phyloP scores from a whole-genome alignment of 805 yeast genomes.

The Pichia eremophila region DNA sequence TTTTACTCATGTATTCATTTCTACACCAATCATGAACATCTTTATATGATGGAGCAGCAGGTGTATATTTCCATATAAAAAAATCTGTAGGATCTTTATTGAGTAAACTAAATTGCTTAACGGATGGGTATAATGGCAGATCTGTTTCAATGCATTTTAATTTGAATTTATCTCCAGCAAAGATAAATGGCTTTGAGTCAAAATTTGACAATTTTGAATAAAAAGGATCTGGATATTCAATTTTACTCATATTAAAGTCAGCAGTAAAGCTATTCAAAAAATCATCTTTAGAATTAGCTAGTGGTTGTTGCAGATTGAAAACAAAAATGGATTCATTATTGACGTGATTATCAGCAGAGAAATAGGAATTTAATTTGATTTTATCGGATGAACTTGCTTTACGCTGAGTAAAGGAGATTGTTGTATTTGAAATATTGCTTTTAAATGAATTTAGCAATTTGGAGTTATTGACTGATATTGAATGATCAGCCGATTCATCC shows the following conservation, averaged over 20 bases:
- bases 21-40: slow-evolving; percentile 30
- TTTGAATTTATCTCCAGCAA: slow-evolving; percentile 57
- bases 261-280: slow-evolving; percentile 29
- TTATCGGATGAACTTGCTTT: not conserved
- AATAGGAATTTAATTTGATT: not conserved
- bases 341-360: not conserved
- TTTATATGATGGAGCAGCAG: slow-evolving; percentile 38
- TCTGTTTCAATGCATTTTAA: slow-evolving; percentile 32
- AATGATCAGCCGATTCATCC: not conserved
- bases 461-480: not conserved
- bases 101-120: not conserved
- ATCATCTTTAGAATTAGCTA: slow-evolving; percentile 6
- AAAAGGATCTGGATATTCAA: slow-evolving; percentile 54
- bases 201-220: slow-evolving; percentile 47
- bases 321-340: not conserved
- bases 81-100: not conserved
- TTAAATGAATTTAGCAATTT: not conserved
- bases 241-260: slow-evolving; percentile 36
- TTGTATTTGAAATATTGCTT: not conserved
- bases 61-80: slow-evolving; percentile 9
- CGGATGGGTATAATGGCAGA: slow-evolving; percentile 14
- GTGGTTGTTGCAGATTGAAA: slow-evolving; percentile 13
- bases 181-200: slow-evolving; percentile 44
- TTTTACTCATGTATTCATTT: slow-evolving; percentile 5
- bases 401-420: not conserved